Evolutionary conservation across 352 stramenopile species (phyloP), one percentile per base, ranked within the genome.

Genomic region (Phytophthora idaei): DNA sequence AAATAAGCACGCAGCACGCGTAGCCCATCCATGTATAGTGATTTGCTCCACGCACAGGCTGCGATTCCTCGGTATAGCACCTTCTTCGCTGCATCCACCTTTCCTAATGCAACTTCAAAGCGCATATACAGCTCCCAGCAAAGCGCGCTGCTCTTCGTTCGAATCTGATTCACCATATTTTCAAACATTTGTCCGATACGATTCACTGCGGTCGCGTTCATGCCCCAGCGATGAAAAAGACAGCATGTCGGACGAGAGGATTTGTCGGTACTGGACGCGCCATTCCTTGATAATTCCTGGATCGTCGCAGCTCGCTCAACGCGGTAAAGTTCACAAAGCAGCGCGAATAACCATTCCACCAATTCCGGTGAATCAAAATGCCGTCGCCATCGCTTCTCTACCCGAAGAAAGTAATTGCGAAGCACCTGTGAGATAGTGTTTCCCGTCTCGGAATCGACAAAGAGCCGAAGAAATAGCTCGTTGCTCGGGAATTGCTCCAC

Each of bases 1-100:
- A 95, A 57, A 57, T 93, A 95, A 17, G 81, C 61, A 12, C 88
- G 81, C 12, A 93, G 56, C 11, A 93, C 46, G 8, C 76, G 68
- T 10, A 93, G 53, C 0, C 81, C 83, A 50, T 93, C 86, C 51
- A 90, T 63, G 54, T 92, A 93, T 34, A 95, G 56, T 25, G 64
- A 64, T 49, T 94, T 95, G 60, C 86, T 93, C 88, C 88, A 95
- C 34, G 86, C 80, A 61, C 83, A 92, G 5, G 76, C 81, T 27
- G 76, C 76, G 51, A 95, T 64, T 17, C 74, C 86, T 36, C 88
- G 85, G 34, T 94, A 93, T 46, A 93, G 81, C 4, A 94, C 72
- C 41, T 89, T 90, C 34, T 80, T 86, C 15, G 86, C 84, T 8
- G 68, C 69, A 39, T 92, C 81, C 9, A 94, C 71, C 56, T 88